Evolutionary conservation across 306 rosid species (phyloP), one percentile per base, ranked within the genome.

Genomic region (Vigna angularis): DNA sequence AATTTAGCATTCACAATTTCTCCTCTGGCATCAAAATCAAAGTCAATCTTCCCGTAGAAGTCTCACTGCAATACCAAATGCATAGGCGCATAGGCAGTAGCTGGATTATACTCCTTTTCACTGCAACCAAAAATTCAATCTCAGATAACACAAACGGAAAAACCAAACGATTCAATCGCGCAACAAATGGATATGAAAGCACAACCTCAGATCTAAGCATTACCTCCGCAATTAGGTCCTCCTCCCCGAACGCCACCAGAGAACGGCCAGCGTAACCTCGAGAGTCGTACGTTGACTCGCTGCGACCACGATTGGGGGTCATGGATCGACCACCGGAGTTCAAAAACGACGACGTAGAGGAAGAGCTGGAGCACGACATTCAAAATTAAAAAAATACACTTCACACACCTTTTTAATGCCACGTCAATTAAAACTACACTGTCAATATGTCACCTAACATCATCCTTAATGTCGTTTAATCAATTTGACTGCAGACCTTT

Each of bases 31-130:
- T 34, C 74, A 53, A 76, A 42, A 71, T 7, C 36, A 79, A 20
- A 30, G 58, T 75, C 75, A 81, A 53, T 48, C 58, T 47, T 17
- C 36, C 30, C 47, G 14, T 22, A 34, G 69, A 71, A 48, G 34
- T 64, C n/a, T 49, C 18, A 51, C 50, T 36, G 90, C 88, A 66
- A 42, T 90, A 96, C 99, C 99, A 81, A 96, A 96, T 80, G n/a
- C n/a, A n/a, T n/a, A n/a, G n/a, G n/a, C n/a, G 97, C 99, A 83
- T 96, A 96, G 56, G 97, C 96, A 15, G 96, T 86, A 22, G 91
- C 89, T 69, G 96, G 98, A 93, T 91, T 96, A 77, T 83, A 93
- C 90, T 96, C 99, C 81, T 97, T 96, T 76, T 96, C 99, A 77
- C 99, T 96, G 93, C 90, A 83, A 76, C 66, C 56, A 30, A 82